Evolutionary conservation across 805 yeast genomes (phyloP).

Genomic region (Clavispora santaluciae): DNA sequence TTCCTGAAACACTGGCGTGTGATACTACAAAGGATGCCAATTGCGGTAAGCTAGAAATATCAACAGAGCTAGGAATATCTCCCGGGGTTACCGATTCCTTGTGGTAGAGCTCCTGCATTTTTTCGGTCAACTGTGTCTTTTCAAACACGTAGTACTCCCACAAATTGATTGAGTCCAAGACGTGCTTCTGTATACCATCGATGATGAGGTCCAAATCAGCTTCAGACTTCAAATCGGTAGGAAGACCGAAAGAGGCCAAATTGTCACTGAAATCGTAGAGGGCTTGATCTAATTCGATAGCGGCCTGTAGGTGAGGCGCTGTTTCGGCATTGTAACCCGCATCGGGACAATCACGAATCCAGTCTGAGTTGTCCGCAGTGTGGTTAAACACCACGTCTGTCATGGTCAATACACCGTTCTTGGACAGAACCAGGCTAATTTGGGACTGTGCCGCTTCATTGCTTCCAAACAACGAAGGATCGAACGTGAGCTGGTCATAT

Average conservation of each 20-base stretch:
- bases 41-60: constrained; percentile 31
- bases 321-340: constrained; percentile 82
- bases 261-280: constrained; percentile 60
- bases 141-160: constrained; percentile 89
- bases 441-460: constrained; percentile 50
- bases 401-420: constrained; percentile 65
- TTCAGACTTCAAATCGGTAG: constrained; percentile 46
- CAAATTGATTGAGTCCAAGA: constrained; percentile 57
- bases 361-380: constrained; percentile 83
- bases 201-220: constrained; percentile 58
- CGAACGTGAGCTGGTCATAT: constrained; percentile 77
- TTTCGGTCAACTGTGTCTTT: constrained; percentile 37
- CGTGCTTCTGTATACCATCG: constrained; percentile 66
- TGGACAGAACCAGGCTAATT: constrained; percentile 44
- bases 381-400: constrained; percentile 95
- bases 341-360: constrained; percentile 86
- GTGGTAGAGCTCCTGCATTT: constrained; percentile 36
- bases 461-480: constrained; percentile 54
- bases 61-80: constrained; percentile 41
- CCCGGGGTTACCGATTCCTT: constrained; percentile 22
- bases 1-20: constrained; percentile 34
- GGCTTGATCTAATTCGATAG: constrained; percentile 76
- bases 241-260: constrained; percentile 55
- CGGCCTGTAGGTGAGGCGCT: constrained; percentile 83
- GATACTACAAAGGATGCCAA: constrained; percentile 47